A percentile compares a stretch with the other conserved stretches of the same genome.
phyloP scores from a whole-genome alignment of 2,329 filamentous ascomycete genomes.

The Epicoccum sorghinum region DNA sequence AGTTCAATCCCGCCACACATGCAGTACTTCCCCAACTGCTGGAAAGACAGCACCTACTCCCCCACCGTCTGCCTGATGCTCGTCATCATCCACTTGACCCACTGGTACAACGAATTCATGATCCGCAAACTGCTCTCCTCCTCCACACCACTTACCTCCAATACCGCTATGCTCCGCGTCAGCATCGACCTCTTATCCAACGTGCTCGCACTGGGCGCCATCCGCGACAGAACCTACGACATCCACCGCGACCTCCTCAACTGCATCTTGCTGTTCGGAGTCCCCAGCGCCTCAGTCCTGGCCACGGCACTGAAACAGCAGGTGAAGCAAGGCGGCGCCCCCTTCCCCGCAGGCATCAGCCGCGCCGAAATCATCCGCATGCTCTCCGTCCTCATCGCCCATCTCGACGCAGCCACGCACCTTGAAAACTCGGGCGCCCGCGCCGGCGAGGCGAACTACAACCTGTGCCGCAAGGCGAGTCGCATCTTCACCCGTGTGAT shows the following conservation, averaged over 20 bases:
- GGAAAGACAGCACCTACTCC: constrained; percentile 31
- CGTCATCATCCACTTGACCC: constrained; percentile 37
- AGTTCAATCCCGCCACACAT: constrained; percentile 35
- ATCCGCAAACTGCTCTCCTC: constrained; percentile 43
- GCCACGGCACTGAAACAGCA: constrained; percentile 32
- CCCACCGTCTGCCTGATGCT: constrained; percentile 43
- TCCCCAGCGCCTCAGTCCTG: constrained; percentile 37
- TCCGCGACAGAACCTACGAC: constrained; percentile 42
- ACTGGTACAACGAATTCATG: constrained; percentile 47
- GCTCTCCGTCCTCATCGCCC: constrained; percentile 48
- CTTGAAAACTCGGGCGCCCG: constrained; percentile 38
- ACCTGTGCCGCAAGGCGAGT: constrained; percentile 39
- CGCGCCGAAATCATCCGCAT: constrained; percentile 46
- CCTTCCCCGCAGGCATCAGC: constrained; percentile 41
- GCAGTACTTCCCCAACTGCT: constrained; percentile 38
- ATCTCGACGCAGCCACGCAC: constrained; percentile 44
- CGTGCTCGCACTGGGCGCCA: constrained; percentile 33
- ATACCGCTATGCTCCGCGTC: constrained; percentile 33
- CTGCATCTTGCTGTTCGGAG: constrained; percentile 36
- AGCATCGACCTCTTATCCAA: constrained; percentile 36
- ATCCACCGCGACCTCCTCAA: constrained; percentile 39
- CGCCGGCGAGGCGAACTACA: constrained; percentile 45
- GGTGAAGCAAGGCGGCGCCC: constrained; percentile 31
- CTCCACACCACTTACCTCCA: constrained; percentile 30
- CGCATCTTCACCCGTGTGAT: constrained; percentile 39